These are phyloP conservation scores for Petunia hybrid DNA, from an alignment of 305 asterid genomes.

Conservation along the genomic window DNA sequence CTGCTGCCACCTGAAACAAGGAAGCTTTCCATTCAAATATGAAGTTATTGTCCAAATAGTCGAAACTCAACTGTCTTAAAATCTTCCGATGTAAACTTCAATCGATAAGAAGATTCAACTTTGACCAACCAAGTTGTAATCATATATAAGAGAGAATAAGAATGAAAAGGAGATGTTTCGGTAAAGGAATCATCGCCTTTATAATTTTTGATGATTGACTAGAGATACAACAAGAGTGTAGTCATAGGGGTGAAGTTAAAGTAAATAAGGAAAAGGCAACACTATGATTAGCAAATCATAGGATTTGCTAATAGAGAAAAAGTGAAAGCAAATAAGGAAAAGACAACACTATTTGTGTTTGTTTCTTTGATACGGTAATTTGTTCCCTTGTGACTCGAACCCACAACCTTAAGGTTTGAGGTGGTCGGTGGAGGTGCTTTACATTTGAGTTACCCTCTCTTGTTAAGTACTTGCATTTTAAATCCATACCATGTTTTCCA, in stretches of 20 bases:
- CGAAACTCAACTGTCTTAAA: not conserved
- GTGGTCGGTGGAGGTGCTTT: too few relatives aligned
- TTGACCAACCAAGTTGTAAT: constrained; percentile 25
- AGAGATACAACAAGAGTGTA: not conserved
- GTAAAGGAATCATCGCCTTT: constrained; percentile 4
- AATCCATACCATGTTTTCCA: constrained; percentile 13
- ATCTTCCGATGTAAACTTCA: not conserved
- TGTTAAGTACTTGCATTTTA: too few relatives aligned
- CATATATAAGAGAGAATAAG: constrained; percentile 10
- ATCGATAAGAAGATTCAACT: not conserved
- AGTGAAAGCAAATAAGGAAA: not conserved
- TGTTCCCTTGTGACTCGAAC: too few relatives aligned
- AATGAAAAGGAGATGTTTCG: not conserved
- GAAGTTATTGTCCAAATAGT: not conserved
- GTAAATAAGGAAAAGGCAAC: too few relatives aligned
- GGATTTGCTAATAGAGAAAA: constrained; percentile 37
- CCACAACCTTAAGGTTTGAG: too few relatives aligned
- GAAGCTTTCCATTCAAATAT: constrained; percentile 31
- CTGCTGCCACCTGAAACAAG: constrained; percentile 92
- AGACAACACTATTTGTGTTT: too few relatives aligned
- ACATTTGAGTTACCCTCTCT: too few relatives aligned
- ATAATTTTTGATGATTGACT: constrained; percentile 13
- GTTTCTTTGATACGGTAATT: too few relatives aligned
- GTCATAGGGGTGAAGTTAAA: not conserved
- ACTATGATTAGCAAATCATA: constrained; percentile 28